Base-by-base conservation (phyloP, 2,329 filamentous ascomycete species). In the Coniochaeta sp. region DNA sequence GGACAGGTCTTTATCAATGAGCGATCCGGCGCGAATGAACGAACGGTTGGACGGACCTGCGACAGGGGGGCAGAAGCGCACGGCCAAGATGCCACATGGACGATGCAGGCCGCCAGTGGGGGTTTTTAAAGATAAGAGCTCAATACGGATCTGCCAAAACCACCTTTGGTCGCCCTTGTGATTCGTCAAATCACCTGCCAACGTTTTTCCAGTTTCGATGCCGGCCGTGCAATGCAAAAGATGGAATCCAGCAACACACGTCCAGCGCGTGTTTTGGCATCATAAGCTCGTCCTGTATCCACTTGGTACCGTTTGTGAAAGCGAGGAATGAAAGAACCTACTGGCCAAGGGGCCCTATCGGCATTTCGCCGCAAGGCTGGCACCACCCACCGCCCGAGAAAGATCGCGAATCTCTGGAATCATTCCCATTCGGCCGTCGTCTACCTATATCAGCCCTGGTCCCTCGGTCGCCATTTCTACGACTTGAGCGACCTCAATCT, bases 71-170 rank as follows among this genome's bases (percentile, higher is more conserved):
- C 3, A 12, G 9, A 28, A 52, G 38, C 22, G 47, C 22, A 52
- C 47, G 24, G 47, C 47, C 47, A 30, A 28, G 47, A 26, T 55
- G 54, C 54, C 54, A 55, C 54, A 55, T 55, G 54, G 30, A 55
- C 38, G 54, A 38, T 30, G 30, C 36, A 7, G 47, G 26, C 22
- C 22, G 24, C 22, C 47, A 38, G n/a, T 34, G 30, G 54, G 54
- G 54, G 54, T 16, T 28, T 28, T 4, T 10, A 55, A 55, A 55
- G 54, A 55, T 55, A 55, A 55, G 54, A 36, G n/a, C n/a, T n/a
- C n/a, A n/a, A n/a, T n/a, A n/a, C n/a, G n/a, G n/a, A n/a, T n/a
- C n/a, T n/a, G n/a, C n/a, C n/a, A n/a, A n/a, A n/a, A n/a, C n/a
- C n/a, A 24, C 4, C 6, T 30, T 24, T 52, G 22, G 19, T 26